Evolutionary conservation across 371 early-diverging fungal genomes (phyloP).

Genomic region (Mucor ambiguus): DNA sequence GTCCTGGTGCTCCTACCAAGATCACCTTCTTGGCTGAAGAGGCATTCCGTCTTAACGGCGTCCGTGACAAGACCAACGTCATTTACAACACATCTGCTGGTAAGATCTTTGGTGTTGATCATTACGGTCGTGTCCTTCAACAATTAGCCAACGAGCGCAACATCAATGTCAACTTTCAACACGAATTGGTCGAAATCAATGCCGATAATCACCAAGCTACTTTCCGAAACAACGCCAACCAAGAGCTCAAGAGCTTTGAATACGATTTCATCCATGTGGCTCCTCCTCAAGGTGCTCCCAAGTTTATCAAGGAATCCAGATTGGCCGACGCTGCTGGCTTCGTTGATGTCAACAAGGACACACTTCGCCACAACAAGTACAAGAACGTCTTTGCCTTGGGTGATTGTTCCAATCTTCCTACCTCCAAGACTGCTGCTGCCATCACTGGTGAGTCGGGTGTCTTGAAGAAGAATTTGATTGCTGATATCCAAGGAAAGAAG

Average conservation of each 20-base stretch:
- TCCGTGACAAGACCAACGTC: conserved; percentile 73
- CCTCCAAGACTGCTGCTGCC: conserved; percentile 92
- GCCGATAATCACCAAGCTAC: conserved; percentile 68
- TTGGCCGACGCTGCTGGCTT: conserved; percentile 81
- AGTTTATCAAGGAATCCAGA: conserved; percentile 73
- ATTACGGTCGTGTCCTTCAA: conserved; percentile 77
- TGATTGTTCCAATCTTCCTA: conserved; percentile 84
- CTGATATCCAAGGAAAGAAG: conserved; percentile 59
- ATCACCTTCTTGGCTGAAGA: conserved; percentile 90
- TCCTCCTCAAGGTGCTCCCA: conserved; percentile 84
- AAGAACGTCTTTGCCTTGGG: conserved; percentile 83
- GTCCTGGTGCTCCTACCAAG: conserved; percentile 93
- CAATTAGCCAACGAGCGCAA: conserved; percentile 70
- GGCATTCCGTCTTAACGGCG: conserved; percentile 67
- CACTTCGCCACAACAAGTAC: conserved; percentile 80
- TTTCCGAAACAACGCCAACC: conserved; percentile 65
- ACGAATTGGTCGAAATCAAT: conserved; percentile 74
- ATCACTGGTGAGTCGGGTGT: conserved; percentile 82
- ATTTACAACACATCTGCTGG: conserved; percentile 77
- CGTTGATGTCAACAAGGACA: conserved; percentile 82
- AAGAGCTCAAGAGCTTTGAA: conserved; percentile 57
- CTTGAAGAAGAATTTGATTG: conserved; percentile 75
- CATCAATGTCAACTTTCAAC: conserved; percentile 70
- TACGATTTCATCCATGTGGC: conserved; percentile 89
- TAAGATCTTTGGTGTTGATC: conserved; percentile 89